Evolutionary conservation across 306 rosid species (phyloP).

Genomic region (Pterocarpus santalinus): DNA sequence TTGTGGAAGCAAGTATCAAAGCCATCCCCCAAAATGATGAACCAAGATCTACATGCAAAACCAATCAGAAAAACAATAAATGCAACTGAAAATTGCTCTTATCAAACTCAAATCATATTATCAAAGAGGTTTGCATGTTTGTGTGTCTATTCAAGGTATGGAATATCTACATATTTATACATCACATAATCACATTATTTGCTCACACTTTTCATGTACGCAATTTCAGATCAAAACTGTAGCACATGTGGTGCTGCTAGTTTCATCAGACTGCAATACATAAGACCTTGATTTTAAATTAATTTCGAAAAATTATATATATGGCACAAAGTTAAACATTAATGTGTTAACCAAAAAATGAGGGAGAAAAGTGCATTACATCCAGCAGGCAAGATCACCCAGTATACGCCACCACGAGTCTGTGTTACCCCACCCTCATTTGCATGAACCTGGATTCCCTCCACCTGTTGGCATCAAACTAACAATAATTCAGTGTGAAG

Average conservation of each 20-base stretch:
- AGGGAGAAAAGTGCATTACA: slow-evolving; percentile 66
- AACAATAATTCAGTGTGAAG: slow-evolving; percentile 39
- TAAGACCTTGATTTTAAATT: slow-evolving; percentile 25
- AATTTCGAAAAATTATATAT: slow-evolving; percentile 15
- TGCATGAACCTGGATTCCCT: slow-evolving; percentile 90
- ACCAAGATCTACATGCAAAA: slow-evolving; percentile 79
- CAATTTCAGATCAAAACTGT: slow-evolving; percentile 31
- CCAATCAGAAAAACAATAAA: slow-evolving; percentile 43
- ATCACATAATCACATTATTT: not conserved
- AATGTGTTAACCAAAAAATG: slow-evolving; percentile 6
- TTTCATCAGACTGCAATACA: slow-evolving; percentile 10
- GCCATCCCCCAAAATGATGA: slow-evolving; percentile 99
- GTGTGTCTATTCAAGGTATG: not conserved
- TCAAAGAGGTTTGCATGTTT: not conserved
- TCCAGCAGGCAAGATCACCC: slow-evolving; percentile 98
- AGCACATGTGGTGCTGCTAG: slow-evolving; percentile 17
- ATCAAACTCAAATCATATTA: slow-evolving; percentile 37
- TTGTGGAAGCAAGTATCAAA: slow-evolving; percentile 91
- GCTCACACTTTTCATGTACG: slow-evolving; percentile 5
- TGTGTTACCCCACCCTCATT: slow-evolving; percentile 90
- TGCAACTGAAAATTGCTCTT: slow-evolving; percentile 31
- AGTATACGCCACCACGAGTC: slow-evolving; percentile 94
- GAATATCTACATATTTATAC: not conserved
- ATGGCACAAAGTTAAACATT: not conserved
- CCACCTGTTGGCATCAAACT: slow-evolving; percentile 70